A percentile compares a stretch with the other conserved stretches of the same genome.
Conservation (phyloP, 129 eudicot species). For the Tagetes erecta region DNA sequence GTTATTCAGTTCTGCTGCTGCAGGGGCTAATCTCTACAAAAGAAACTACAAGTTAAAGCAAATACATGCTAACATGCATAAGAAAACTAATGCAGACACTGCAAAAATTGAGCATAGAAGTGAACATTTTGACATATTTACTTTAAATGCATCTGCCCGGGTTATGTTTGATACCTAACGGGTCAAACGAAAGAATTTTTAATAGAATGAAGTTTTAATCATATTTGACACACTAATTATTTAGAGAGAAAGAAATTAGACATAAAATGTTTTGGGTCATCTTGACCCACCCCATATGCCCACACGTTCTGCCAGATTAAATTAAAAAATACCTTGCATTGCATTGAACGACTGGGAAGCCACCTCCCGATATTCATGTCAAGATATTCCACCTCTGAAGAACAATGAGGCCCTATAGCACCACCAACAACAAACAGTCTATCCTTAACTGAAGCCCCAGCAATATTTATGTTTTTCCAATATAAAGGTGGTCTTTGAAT, state of each 20-base stretch:
- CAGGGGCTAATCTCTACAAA: conserved; percentile 67
- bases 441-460: conserved; percentile 53
- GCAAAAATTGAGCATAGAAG: too few species aligned
- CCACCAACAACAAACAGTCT: conserved; percentile 76
- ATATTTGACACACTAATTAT: too few species aligned
- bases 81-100: too few species aligned
- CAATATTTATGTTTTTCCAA: conserved; percentile 48
- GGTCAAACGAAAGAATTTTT: not conserved
- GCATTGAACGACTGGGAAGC: conserved; percentile 58
- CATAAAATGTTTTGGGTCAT: too few species aligned
- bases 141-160: not conserved
- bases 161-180: not conserved
- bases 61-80: too few species aligned
- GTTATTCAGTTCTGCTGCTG: conserved; percentile 56
- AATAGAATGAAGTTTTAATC: not conserved
- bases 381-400: conserved; percentile 69
- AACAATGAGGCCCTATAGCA: conserved; percentile 43
- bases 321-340: conserved; percentile 48
- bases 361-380: conserved; percentile 55
- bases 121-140: too few species aligned
- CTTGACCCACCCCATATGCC: not conserved
- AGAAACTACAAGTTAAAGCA: not conserved
- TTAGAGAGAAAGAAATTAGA: too few species aligned
- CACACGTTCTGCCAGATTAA: not conserved
- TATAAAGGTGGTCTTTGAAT: conserved; percentile 44